These are phyloP conservation scores for Diaporthe humulicola DNA, from an alignment of 2,329 filamentous ascomycete genomes.

Conservation along the genomic window DNA sequence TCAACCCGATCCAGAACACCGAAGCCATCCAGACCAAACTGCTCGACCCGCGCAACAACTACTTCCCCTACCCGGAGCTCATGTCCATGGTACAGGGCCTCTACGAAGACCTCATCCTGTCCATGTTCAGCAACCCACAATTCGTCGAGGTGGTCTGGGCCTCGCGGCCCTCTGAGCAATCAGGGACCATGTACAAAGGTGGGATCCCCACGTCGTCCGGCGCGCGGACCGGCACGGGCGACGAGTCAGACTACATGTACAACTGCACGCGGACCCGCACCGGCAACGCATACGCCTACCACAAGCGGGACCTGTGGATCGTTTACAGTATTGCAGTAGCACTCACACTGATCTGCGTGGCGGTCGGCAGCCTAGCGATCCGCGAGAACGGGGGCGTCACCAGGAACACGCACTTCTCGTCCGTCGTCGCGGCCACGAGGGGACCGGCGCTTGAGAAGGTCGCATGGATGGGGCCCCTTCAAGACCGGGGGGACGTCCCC, in stretches of 20 bases:
- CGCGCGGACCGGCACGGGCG: slow-evolving; percentile 1
- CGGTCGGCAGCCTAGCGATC: slow-evolving; percentile 52
- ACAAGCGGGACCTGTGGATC: slow-evolving; percentile 50
- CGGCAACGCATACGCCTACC: slow-evolving; percentile 51
- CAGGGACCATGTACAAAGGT: slow-evolving; percentile 43
- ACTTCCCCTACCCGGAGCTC: slow-evolving; percentile 49
- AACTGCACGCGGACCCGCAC: slow-evolving; percentile 50
- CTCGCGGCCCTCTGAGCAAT: slow-evolving; percentile 44
- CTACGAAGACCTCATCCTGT: slow-evolving; percentile 47
- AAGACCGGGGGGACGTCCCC: slow-evolving; percentile 42
- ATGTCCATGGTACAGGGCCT: slow-evolving; percentile 47
- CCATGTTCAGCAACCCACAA: slow-evolving; percentile 39
- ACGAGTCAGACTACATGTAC: slow-evolving; percentile 43
- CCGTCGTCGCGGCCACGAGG: slow-evolving; percentile 57
- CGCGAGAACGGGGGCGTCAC: slow-evolving; percentile 51
- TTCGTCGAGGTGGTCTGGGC: slow-evolving; percentile 45
- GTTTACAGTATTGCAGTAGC: slow-evolving; percentile 47
- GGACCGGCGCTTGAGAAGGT: slow-evolving; percentile 55
- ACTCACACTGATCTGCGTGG: slow-evolving; percentile 45
- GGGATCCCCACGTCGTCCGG: slow-evolving; percentile 4
- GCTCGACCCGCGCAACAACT: slow-evolving; percentile 51
- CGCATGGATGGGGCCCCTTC: slow-evolving; percentile 42
- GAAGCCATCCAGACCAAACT: slow-evolving; percentile 58
- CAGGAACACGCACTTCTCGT: slow-evolving; percentile 55
- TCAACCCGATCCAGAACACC: slow-evolving; percentile 47